Evolutionary conservation across 805 yeast species (phyloP), one percentile per base, ranked within the genome.

Genomic region (Barnettozyma botsteinii): DNA sequence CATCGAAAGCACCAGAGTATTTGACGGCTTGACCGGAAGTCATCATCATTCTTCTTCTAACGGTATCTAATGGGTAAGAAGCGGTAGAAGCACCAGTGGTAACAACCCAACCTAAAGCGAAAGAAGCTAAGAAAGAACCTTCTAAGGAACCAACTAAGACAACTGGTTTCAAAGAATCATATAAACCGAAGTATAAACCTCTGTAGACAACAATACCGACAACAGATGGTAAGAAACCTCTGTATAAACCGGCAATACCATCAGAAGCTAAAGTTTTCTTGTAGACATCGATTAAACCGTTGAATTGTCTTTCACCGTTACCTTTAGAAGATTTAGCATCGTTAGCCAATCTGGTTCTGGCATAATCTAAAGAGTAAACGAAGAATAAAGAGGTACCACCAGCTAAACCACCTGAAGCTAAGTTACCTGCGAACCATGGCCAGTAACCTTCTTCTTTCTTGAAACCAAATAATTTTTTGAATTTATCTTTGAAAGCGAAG

Each of bases 1-100:
- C 86, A 71, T 89, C 96, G 69, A 85, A 77, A 59, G 96, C 95
- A 76, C 95, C 93, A 66, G 80, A 73, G 78, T 88, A 88, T 77
- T 89, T 88, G 62, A 88, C 95, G 64, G 95, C 95, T 77, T 87
- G 95, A 73, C 97, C 97, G 59, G 97, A 89, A 61, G 97, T 88
- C 97, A 88, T 88, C 97, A 88, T 88, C 97, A 88, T 88, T 85
- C 97, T 87, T 85, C 97, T 87, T 84, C 97, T 89, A 67, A 88
- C 88, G 66, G 97, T 88, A 75, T 88, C 97, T 73, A 89, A 85
- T 80, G 97, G 97, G 84, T 88, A 88, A 67, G 96, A 87, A 68
- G 95, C 95, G 56, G 96, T 87, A 60, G 96, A 89, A 64, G 97
- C 96, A 82, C 88, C 95, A 56, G 96, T 88, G 72, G 97, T 88